Percentiles rank a stretch among this genome's conserved stretches.
Evolutionary conservation across 768 basidiomycete genomes (phyloP).

Genomic region (Postia placenta): DNA sequence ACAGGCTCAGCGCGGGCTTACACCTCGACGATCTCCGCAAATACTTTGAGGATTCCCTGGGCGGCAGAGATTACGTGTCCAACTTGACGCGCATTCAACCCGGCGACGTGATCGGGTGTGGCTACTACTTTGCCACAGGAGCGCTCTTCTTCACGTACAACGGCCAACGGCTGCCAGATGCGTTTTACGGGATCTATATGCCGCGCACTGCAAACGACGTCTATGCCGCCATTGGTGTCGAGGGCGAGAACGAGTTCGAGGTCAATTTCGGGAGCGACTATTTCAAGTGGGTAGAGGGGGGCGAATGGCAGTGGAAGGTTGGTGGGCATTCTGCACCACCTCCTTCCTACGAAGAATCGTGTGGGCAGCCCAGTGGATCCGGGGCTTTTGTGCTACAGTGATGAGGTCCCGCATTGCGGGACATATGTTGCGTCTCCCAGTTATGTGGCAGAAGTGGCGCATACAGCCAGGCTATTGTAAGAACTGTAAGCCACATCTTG

Average conservation of each 20-base stretch:
- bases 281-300: constrained; percentile 59
- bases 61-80: constrained; percentile 51
- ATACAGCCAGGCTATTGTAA: too few species aligned
- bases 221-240: constrained; percentile 59
- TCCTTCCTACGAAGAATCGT: constrained; percentile 17
- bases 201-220: constrained; percentile 48
- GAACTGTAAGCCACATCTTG: too few species aligned
- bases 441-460: too few species aligned
- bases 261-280: constrained; percentile 62
- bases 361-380: not conserved
- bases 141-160: constrained; percentile 63
- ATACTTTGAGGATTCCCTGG: constrained; percentile 64
- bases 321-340: constrained; percentile 60
- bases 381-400: too few species aligned
- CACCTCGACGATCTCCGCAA: constrained; percentile 70
- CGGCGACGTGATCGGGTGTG: constrained; percentile 57
- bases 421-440: too few species aligned
- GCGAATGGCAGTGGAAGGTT: constrained; percentile 60
- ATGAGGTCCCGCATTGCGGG: too few species aligned
- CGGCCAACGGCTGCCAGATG: constrained; percentile 46
- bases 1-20: constrained; percentile 55
- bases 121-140: constrained; percentile 28
- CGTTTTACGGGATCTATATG: constrained; percentile 55
- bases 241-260: constrained; percentile 45
- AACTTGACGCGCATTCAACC: constrained; percentile 24